phyloP scores from a whole-genome alignment of 441 rosid genomes.

The Macaranga tanarius region DNA sequence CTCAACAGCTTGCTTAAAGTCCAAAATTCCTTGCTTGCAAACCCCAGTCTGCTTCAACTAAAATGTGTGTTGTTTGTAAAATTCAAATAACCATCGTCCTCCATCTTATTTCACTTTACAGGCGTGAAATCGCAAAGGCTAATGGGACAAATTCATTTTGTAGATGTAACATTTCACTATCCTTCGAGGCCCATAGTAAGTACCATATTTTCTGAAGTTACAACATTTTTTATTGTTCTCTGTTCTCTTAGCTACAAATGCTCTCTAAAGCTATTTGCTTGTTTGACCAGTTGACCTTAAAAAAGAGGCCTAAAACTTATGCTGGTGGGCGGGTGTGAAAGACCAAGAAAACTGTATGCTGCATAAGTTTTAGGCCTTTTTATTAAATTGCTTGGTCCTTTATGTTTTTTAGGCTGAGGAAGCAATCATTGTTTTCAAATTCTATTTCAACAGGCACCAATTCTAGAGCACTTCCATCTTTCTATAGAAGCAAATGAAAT shows the following conservation, averaged over 20 bases:
- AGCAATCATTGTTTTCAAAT: not conserved
- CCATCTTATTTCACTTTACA: slow-evolving; percentile 33
- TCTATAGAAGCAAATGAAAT: slow-evolving; percentile 78
- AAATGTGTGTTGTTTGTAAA: not conserved
- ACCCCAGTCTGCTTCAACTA: not conserved
- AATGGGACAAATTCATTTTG: slow-evolving; percentile 61
- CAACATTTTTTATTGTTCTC: not conserved
- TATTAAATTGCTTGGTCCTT: not conserved
- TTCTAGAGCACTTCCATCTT: slow-evolving; percentile 57
- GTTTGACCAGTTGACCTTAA: too few species aligned
- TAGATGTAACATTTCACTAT: slow-evolving; percentile 69
- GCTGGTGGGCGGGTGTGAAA: too few species aligned
- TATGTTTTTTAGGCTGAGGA: not conserved
- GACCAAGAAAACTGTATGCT: too few species aligned
- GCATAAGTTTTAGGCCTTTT: not conserved
- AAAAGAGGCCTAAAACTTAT: too few species aligned
- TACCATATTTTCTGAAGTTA: slow-evolving; percentile 21
- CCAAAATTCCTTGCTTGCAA: not conserved
- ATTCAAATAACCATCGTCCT: not conserved
- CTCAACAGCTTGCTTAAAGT: slow-evolving; percentile 12
- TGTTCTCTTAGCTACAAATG: not conserved
- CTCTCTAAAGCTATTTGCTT: not conserved
- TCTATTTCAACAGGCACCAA: slow-evolving; percentile 56
- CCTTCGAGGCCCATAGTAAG: slow-evolving; percentile 69
- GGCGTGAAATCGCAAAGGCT: slow-evolving; percentile 61